Evolutionary conservation across 2,329 filamentous ascomycete species (phyloP).

Genomic region (Pseudocercospora crystallina): DNA sequence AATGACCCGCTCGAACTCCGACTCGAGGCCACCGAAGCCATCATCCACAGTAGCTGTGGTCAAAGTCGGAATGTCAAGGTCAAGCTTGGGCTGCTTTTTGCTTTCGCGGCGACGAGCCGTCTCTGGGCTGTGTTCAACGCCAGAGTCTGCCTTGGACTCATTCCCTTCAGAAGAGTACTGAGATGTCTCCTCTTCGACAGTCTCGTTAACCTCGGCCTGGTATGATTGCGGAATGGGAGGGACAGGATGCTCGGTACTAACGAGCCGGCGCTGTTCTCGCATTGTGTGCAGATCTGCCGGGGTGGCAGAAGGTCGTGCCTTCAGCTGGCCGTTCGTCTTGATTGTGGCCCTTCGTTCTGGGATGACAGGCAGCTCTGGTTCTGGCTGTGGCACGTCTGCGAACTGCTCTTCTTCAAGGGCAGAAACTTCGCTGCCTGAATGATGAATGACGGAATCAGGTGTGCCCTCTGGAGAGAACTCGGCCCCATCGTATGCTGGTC

Average conservation of each 20-base stretch:
- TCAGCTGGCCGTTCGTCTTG: constrained; percentile 80
- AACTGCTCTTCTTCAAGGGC: constrained; percentile 23
- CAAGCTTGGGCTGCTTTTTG: constrained; percentile 27
- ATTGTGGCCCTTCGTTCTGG: constrained; percentile 85
- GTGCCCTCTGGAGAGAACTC: constrained; percentile 55
- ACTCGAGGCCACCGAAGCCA: constrained; percentile 74
- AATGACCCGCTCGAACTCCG: constrained; percentile 92
- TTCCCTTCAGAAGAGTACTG: constrained; percentile 28
- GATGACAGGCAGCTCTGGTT: constrained; percentile 45
- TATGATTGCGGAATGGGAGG: constrained; percentile 34
- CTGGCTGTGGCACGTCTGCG: constrained; percentile 13
- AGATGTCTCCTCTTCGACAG: constrained; percentile 21
- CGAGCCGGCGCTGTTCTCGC: constrained; percentile 80
- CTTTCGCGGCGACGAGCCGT: constrained; percentile 20
- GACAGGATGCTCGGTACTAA: constrained; percentile 65
- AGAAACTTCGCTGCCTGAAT: constrained; percentile 52
- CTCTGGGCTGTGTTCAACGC: constrained; percentile 20
- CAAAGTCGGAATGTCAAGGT: constrained; percentile 74
- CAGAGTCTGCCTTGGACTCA: constrained; percentile 31
- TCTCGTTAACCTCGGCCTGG: constrained; percentile 21
- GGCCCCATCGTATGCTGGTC: constrained; percentile 22
- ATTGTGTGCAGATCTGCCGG: constrained; percentile 81
- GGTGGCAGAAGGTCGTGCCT: constrained; percentile 83
- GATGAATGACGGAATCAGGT: constrained; percentile 87
- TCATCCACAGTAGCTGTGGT: constrained; percentile 70